Percentiles rank a stretch among this genome's conserved stretches.
Conservation (phyloP, 192 early-diverging fungal genomes). For the Backusella macrospora region DNA sequence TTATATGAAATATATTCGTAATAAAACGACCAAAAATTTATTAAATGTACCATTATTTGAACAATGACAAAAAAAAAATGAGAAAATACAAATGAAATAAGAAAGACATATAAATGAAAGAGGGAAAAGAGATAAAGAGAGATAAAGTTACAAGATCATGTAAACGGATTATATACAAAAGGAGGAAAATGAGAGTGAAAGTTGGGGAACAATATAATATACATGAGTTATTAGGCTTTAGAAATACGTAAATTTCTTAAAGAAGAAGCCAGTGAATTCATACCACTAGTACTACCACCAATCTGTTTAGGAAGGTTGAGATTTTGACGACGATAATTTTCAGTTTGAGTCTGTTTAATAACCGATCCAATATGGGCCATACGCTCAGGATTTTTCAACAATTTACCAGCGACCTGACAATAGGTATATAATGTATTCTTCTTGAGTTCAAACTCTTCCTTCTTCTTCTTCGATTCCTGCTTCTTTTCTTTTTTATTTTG, state of each 20-base stretch:
- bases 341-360: neutral
- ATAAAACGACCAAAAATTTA: too few species aligned
- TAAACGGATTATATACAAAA: neutral
- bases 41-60: too few species aligned
- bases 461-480: neutral
- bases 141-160: too few species aligned
- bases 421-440: neutral
- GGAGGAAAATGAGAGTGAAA: neutral
- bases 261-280: neutral
- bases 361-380: slow-evolving; percentile 16
- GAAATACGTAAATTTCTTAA: slow-evolving; percentile 9
- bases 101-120: too few species aligned
- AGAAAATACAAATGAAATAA: too few species aligned
- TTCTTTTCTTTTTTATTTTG: neutral
- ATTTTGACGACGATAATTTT: neutral
- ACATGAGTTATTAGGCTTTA: neutral
- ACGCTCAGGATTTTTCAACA: slow-evolving; percentile 10
- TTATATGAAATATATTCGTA: too few species aligned
- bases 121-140: too few species aligned
- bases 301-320: neutral
- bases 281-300: neutral
- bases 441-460: neutral
- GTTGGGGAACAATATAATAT: neutral
- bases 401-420: slow-evolving; percentile 2
- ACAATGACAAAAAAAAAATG: too few species aligned